Base-by-base conservation (phyloP, 768 basidiomycete species). In the Ephemerocybe angulata region DNA sequence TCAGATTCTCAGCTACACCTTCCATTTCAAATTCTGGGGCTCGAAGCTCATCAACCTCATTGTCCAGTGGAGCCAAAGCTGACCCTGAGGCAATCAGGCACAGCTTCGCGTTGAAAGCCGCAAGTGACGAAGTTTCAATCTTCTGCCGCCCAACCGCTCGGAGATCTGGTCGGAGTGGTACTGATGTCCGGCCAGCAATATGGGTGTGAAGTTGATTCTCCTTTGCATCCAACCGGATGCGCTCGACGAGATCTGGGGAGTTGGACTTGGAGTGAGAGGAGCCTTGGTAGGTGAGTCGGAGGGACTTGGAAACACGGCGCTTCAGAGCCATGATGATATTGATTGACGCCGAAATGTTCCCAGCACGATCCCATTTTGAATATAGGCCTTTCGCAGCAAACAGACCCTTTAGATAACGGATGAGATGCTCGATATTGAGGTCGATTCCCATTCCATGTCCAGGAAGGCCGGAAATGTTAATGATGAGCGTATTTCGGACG, bases 401-500 rank as follows among this genome's bases (percentile, higher is more conserved):
- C 27, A 49, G 24, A 10, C 64, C 66, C 63, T 70, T 71, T 0
- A 67, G 29, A 54, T 63, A 65, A 1, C 59, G 27, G 35, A 69
- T 69, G 1, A 61, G 50, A 49, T 72, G 70, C 22, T 72, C 66
- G 1, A 57, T 53, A 29, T 53, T 57, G 3, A 57, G 37, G 38
- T 72, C 64, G 10, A 70, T 52, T 0, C 54, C 54, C 65, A 71
- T 70, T 10, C 43, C 60, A 30, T 70, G 65, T 1, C 66, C 66
- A 17, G 65, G 53, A 1, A 63, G 57, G 0, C 70, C 70, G 0
- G 60, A 58, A 1, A 65, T 15, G 19, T 69, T 68, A 15, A 71
- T 44, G 3, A 72, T 57, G 61, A 65, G 62, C 24, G 60, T 64
- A 46, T 72, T 65, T 1, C 58, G 55, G 62, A 70, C 67, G 1